Evolutionary conservation across 2,329 filamentous ascomycete genomes (phyloP), one percentile per base, ranked within the genome.

Genomic region (Fusarium vanettenii): DNA sequence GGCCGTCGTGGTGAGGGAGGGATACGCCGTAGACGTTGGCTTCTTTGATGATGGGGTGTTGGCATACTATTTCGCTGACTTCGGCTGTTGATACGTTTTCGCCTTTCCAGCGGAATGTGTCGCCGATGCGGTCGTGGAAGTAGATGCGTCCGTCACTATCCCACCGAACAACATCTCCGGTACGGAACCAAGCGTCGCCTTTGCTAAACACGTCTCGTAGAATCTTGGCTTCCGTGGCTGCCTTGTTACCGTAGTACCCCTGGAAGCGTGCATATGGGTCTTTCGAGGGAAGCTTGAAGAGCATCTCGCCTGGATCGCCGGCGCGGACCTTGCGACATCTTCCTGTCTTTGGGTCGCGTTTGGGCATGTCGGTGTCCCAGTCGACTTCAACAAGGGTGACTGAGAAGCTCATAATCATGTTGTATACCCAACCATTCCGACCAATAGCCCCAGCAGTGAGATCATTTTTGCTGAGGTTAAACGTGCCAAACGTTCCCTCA

Each of bases 11-110:
- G 74, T 93, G 88, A 0, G 95, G 95, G 9, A 97, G 83, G 48
- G 90, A 82, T 3, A 97, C 93, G 41, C 95, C 95, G 79, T 97
- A 97, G 31, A 97, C 95, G 77, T 97, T 97, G 35, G 94, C 93
- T 84, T 97, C 95, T 35, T 88, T 85, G 16, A 97, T 87, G 1
- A 86, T 85, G 0, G 91, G 86, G 79, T 95, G 92, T 1, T 86
- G 83, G 16, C 93, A 92, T 0, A 98, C 83, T 0, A 90, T 90
- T 79, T 95, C 90, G n/a, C 92, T 89, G 20, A 97, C 95, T 82
- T 98, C 95, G 60, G 89, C 91, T 0, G 94, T 95, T 4, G 93
- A 94, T 1, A 96, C 93, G 77, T 96, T 96, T 82, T 96, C 93
- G 60, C 91, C 92, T 85, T 97, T 94, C 93, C 93, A 95, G 59